Conservation (phyloP, 306 rosid genomes). For the Cicer arietinum region DNA sequence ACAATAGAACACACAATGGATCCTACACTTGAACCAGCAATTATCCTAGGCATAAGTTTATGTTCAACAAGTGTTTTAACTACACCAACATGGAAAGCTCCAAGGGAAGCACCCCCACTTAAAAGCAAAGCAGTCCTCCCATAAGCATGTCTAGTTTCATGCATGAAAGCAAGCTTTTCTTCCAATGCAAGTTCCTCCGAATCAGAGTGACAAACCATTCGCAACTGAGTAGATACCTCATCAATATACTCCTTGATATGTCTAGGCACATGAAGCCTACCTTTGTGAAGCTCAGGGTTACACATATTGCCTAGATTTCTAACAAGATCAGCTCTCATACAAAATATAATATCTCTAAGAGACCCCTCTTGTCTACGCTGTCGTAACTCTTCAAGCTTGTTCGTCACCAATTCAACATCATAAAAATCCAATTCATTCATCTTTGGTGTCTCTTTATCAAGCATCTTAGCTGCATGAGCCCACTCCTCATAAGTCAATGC, state of each 20-base stretch:
- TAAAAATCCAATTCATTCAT: conserved; percentile 84
- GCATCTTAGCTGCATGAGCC: conserved; percentile 99
- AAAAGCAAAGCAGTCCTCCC: conserved; percentile 95
- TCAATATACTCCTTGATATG: conserved; percentile 87
- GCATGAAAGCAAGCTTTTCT: conserved; percentile 92
- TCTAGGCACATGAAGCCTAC: conserved; percentile 83
- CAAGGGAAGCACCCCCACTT: conserved; percentile 99
- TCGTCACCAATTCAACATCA: conserved; percentile 80
- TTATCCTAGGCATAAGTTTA: conserved; percentile 90
- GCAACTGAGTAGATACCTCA: conserved; percentile 87
- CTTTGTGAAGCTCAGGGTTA: conserved; percentile 91
- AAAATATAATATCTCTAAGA: conserved; percentile 82
- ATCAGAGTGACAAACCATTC: conserved; percentile 87
- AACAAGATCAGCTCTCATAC: conserved; percentile 94
- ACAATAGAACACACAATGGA: conserved; percentile 93
- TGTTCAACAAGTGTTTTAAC: conserved; percentile 88
- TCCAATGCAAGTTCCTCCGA: conserved; percentile 86
- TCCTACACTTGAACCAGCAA: conserved; percentile 98
- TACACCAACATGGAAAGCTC: conserved; percentile 88
- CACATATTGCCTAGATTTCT: conserved; percentile 95
- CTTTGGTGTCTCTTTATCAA: conserved; percentile 86
- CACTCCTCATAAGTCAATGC: conserved; percentile 97
- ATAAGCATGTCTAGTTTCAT: conserved; percentile 93
- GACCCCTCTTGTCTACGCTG: conserved; percentile 89
- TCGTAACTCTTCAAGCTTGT: conserved; percentile 83